phyloP scores from a whole-genome alignment of 2,329 filamentous ascomycete species.

The Ramichloridium luteum region DNA sequence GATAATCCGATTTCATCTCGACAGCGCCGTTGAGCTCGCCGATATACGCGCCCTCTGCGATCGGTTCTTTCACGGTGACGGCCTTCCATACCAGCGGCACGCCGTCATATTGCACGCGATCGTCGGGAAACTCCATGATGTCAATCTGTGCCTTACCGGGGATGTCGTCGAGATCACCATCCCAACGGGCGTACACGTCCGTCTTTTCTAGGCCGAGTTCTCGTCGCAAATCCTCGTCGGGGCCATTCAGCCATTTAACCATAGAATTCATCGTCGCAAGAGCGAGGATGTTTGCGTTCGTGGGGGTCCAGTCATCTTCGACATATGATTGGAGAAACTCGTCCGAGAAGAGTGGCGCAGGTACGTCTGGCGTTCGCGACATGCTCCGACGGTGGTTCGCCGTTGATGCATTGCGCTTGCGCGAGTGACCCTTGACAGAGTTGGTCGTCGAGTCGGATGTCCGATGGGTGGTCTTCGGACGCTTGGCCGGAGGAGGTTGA shows the following conservation, averaged over 20 bases:
- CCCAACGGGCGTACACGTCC: constrained; percentile 58
- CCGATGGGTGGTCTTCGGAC: constrained; percentile 70
- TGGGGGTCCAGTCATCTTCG: constrained; percentile 39
- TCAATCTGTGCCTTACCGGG: constrained; percentile 40
- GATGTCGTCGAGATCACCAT: constrained; percentile 42
- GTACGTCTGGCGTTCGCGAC: constrained; percentile 51
- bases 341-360: constrained; percentile 26
- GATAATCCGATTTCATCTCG: constrained; percentile 37
- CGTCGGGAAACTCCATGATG: constrained; percentile 42
- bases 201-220: constrained; percentile 39
- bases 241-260: constrained; percentile 66
- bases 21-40: constrained; percentile 57
- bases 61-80: constrained; percentile 43
- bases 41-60: constrained; percentile 43
- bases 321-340: constrained; percentile 56
- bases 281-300: constrained; percentile 65
- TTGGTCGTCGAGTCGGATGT: constrained; percentile 62
- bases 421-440: constrained; percentile 46
- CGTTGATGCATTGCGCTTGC: constrained; percentile 49
- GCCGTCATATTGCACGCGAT: constrained; percentile 38
- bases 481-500: constrained; percentile 55
- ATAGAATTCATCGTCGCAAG: constrained; percentile 63
- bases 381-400: constrained; percentile 57
- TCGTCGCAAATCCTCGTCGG: constrained; percentile 37
- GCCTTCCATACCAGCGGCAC: constrained; percentile 58